Conservation (phyloP, 176 grass and related monocot genomes). For the Cenchrus purpureus region DNA sequence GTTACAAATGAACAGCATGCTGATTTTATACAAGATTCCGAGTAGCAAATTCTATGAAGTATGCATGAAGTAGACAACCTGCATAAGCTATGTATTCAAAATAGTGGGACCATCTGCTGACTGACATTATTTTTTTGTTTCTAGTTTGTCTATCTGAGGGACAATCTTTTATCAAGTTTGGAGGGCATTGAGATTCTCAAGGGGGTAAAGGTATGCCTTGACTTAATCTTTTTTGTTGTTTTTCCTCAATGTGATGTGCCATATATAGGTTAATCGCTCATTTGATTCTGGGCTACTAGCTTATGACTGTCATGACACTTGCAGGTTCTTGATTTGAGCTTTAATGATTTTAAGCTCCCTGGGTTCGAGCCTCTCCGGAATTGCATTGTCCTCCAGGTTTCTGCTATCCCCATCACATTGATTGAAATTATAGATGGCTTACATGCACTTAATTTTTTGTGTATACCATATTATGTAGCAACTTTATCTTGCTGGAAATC, state of each 20-base stretch:
- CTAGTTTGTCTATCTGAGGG: slow-evolving; percentile 98
- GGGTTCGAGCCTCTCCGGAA: slow-evolving; percentile 88
- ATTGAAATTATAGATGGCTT: slow-evolving; percentile 34
- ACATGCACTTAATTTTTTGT: slow-evolving; percentile 51
- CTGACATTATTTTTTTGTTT: slow-evolving; percentile 31
- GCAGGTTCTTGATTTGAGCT: slow-evolving; percentile 99
- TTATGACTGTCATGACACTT: slow-evolving; percentile 24
- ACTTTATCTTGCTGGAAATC: slow-evolving; percentile 99
- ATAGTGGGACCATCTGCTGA: slow-evolving; percentile 4
- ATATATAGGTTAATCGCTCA: slow-evolving; percentile 16
- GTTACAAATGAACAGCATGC: slow-evolving; percentile 29
- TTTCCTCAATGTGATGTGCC: not conserved
- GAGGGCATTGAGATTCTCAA: slow-evolving; percentile 87
- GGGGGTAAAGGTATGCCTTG: slow-evolving; percentile 75
- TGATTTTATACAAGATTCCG: slow-evolving; percentile 29
- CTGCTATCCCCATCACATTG: slow-evolving; percentile 38
- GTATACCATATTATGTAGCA: slow-evolving; percentile 65
- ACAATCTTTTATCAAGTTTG: slow-evolving; percentile 91
- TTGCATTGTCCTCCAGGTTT: slow-evolving; percentile 91
- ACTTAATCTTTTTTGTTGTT: slow-evolving; percentile 16
- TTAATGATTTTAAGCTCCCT: slow-evolving; percentile 89
- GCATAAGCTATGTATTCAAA: not conserved
- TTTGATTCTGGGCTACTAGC: slow-evolving; percentile 29
- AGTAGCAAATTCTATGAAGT: slow-evolving; percentile 23
- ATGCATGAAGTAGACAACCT: slow-evolving; percentile 15